phyloP scores from a whole-genome alignment of 345 rosid genomes.

The Raphanus raphanistrum region DNA sequence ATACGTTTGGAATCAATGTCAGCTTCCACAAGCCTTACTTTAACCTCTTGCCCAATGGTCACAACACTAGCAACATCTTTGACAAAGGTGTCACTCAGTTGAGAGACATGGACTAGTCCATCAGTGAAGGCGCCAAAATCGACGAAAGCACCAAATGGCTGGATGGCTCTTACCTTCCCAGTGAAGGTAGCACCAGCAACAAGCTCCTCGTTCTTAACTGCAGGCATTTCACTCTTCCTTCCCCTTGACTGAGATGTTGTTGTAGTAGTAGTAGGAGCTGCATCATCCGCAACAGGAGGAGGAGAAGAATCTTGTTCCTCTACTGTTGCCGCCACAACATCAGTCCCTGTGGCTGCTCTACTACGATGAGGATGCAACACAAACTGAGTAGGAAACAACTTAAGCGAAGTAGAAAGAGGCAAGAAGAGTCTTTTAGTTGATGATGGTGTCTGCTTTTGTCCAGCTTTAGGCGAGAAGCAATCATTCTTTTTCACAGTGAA shows the following conservation, averaged over 20 bases:
- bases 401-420: constrained; percentile 49
- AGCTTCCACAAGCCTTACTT: constrained; percentile 78
- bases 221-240: constrained; percentile 82
- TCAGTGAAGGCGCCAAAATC: constrained; percentile 55
- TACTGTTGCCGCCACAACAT: constrained; percentile 59
- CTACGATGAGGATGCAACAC: constrained; percentile 42
- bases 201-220: constrained; percentile 77
- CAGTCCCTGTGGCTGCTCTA: constrained; percentile 71
- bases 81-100: constrained; percentile 71
- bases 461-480: constrained; percentile 41
- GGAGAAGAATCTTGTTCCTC: constrained; percentile 58
- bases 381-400: constrained; percentile 52
- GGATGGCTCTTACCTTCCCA: constrained; percentile 85
- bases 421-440: constrained; percentile 42
- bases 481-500: constrained; percentile 45
- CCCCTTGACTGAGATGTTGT: constrained; percentile 45
- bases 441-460: constrained; percentile 25
- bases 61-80: constrained; percentile 60
- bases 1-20: constrained; percentile 69
- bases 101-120: constrained; percentile 89
- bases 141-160: constrained; percentile 92
- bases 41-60: constrained; percentile 74
- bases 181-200: constrained; percentile 74
- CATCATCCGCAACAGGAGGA: constrained; percentile 47
- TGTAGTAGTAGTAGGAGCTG: constrained; percentile 12